These are phyloP conservation scores for Plenodomus tracheiphilus DNA, from an alignment of 2,329 filamentous ascomycete species.

Conservation along the genomic window DNA sequence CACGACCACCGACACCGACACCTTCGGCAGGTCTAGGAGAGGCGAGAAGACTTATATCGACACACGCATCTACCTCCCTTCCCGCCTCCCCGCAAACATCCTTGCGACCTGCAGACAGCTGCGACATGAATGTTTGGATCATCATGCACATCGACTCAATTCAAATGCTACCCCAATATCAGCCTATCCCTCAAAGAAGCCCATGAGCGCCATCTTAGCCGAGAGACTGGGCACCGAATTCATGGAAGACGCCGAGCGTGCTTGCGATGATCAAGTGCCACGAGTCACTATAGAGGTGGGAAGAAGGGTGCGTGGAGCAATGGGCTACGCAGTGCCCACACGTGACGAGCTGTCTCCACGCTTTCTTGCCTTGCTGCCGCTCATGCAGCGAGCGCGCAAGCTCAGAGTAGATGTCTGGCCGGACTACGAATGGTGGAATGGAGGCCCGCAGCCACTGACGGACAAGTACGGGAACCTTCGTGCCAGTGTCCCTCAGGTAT, in stretches of 20 bases:
- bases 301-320: conserved; percentile 12
- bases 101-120: conserved; percentile 32
- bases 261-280: conserved; percentile 19
- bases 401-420: conserved; percentile 31
- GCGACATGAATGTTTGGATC: conserved; percentile 28
- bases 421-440: conserved; percentile 32
- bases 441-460: conserved; percentile 7
- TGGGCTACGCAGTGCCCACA: conserved; percentile 24
- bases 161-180: background rate
- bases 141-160: conserved; percentile 16
- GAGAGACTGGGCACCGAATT: conserved; percentile 14
- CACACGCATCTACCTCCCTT: conserved; percentile 33
- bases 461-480: conserved; percentile 6
- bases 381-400: conserved; percentile 18
- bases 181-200: background rate
- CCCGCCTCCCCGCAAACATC: conserved; percentile 20
- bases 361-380: conserved; percentile 28
- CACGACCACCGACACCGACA: conserved; percentile 10
- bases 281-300: conserved; percentile 33
- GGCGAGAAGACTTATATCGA: conserved; percentile 23
- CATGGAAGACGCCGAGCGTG: conserved; percentile 26
- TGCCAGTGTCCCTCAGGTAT: conserved; percentile 3
- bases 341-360: conserved; percentile 31
- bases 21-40: conserved; percentile 12
- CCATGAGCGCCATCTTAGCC: conserved; percentile 11